Conservation (phyloP, 805 yeast species). For the Candida succiphila region DNA sequence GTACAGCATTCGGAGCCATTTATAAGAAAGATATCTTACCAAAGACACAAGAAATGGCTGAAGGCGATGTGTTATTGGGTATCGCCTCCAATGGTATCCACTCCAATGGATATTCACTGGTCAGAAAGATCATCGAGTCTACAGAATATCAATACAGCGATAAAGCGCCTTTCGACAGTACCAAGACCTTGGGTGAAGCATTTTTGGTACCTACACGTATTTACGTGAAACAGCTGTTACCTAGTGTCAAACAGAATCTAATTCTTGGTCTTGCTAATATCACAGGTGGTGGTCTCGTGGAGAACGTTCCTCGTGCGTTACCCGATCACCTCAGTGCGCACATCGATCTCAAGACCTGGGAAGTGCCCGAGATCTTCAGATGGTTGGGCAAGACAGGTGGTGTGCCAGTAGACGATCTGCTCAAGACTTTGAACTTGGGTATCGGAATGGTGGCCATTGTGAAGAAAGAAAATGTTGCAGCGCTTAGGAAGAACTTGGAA, state of each 20-base stretch:
- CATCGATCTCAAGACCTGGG: slow-evolving; percentile 74
- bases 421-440: slow-evolving; percentile 93
- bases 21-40: slow-evolving; percentile 69
- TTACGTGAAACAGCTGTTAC: slow-evolving; percentile 84
- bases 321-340: slow-evolving; percentile 73
- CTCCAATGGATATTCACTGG: slow-evolving; percentile 92
- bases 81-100: slow-evolving; percentile 88
- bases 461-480: slow-evolving; percentile 51
- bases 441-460: slow-evolving; percentile 93
- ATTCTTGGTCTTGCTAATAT: slow-evolving; percentile 90
- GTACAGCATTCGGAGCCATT: slow-evolving; percentile 98
- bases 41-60: slow-evolving; percentile 49
- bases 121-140: slow-evolving; percentile 82
- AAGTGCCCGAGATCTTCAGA: slow-evolving; percentile 79
- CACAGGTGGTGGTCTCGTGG: slow-evolving; percentile 97
- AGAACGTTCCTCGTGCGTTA: slow-evolving; percentile 90
- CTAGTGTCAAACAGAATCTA: slow-evolving; percentile 55
- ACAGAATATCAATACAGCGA: slow-evolving; percentile 63
- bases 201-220: slow-evolving; percentile 85
- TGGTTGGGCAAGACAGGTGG: slow-evolving; percentile 92
- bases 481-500: slow-evolving; percentile 41
- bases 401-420: slow-evolving; percentile 75
- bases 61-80: slow-evolving; percentile 80
- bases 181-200: slow-evolving; percentile 74
- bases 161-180: slow-evolving; percentile 75